Evolutionary conservation across 2,329 filamentous ascomycete species (phyloP).

Genomic region (Aspergillus bombycis): DNA sequence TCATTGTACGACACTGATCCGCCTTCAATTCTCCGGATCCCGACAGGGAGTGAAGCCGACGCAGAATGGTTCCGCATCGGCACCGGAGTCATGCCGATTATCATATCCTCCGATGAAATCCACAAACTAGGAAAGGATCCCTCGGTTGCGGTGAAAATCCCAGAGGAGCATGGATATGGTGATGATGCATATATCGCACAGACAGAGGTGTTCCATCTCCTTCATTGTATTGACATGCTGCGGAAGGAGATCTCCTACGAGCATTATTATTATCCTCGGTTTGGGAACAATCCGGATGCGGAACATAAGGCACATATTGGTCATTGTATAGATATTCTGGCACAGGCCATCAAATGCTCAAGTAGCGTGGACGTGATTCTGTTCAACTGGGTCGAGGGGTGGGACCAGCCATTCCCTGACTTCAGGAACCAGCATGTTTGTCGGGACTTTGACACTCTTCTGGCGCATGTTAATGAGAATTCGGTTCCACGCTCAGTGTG

Average conservation of each 20-base stretch:
- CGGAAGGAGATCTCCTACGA: conserved; percentile 9
- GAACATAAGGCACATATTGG: not conserved
- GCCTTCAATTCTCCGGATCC: not conserved
- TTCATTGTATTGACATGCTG: conserved; percentile 9
- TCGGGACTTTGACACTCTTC: conserved; percentile 9
- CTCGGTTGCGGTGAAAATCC: not conserved
- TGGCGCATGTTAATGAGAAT: conserved; percentile 8
- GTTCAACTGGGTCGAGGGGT: conserved; percentile 8
- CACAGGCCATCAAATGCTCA: conserved; percentile 3
- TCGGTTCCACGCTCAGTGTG: not conserved
- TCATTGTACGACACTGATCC: conserved; percentile 3
- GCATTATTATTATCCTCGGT: conserved; percentile 1
- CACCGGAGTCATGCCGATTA: conserved; percentile 1
- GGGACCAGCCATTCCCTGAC: conserved; percentile 4
- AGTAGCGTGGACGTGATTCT: conserved; percentile 1
- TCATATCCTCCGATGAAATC: conserved; percentile 6
- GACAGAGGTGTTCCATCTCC: conserved; percentile 7
- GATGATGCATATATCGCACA: conserved; percentile 6
- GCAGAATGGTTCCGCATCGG: conserved; percentile 5
- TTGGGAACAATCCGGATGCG: not conserved
- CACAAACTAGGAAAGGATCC: conserved; percentile 7
- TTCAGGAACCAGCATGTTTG: conserved; percentile 7
- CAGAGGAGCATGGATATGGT: conserved; percentile 6
- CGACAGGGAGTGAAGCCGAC: conserved; percentile 6
- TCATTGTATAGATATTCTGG: conserved; percentile 9